These are phyloP conservation scores for Trichocladium uniseriatum DNA, from an alignment of 495 filamentous ascomycete species.

Conservation along the genomic window DNA sequence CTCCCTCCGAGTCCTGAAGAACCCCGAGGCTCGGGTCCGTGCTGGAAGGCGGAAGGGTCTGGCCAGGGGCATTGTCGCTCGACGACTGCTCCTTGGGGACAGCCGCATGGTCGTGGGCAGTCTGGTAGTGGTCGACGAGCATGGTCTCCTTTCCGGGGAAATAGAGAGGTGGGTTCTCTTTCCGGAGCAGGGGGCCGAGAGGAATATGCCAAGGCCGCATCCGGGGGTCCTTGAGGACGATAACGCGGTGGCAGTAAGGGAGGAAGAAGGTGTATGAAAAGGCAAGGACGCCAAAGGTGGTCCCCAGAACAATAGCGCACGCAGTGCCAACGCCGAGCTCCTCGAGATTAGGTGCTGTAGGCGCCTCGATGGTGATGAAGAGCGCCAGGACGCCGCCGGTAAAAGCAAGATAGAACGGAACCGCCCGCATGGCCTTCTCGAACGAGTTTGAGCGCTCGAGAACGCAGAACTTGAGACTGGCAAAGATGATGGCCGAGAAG, in stretches of 20 bases:
- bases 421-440: constrained; percentile 31
- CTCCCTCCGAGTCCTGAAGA: too few relatives aligned
- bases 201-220: constrained; percentile 42
- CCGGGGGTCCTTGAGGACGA: constrained; percentile 47
- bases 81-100: too few relatives aligned
- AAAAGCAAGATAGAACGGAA: constrained; percentile 41
- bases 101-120: too few relatives aligned
- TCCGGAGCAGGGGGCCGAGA: constrained; percentile 41
- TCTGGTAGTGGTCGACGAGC: constrained; percentile 43
- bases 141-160: constrained; percentile 30
- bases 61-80: too few relatives aligned
- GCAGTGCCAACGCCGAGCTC: constrained; percentile 25
- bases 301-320: constrained; percentile 45
- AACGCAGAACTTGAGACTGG: constrained; percentile 51
- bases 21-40: too few relatives aligned
- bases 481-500: constrained; percentile 49
- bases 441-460: constrained; percentile 49
- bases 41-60: too few relatives aligned
- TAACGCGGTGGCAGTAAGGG: constrained; percentile 52
- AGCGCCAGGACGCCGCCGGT: constrained; percentile 11
- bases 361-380: constrained; percentile 12
- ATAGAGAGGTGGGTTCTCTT: constrained; percentile 33
- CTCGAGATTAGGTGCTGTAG: neutral
- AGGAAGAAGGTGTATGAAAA: constrained; percentile 47
- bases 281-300: constrained; percentile 21